phyloP scores from a whole-genome alignment of 2,329 filamentous ascomycete genomes.

The Metarhizium humberi region DNA sequence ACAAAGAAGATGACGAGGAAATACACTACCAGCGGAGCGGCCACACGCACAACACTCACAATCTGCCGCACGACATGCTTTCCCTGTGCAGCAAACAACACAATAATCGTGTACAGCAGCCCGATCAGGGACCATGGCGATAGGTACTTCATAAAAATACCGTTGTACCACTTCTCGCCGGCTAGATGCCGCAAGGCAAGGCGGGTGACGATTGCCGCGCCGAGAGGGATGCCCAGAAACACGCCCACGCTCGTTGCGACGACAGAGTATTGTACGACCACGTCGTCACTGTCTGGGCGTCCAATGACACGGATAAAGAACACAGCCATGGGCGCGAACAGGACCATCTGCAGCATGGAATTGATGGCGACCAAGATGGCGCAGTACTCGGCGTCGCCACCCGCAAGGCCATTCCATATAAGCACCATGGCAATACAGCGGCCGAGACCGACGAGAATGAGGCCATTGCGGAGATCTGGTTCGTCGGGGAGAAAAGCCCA shows the following conservation, averaged over 20 bases:
- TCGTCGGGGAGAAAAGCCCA: slow-evolving; percentile 60
- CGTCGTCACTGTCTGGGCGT: slow-evolving; percentile 18
- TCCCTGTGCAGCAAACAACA: slow-evolving; percentile 79
- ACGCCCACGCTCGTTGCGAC: slow-evolving; percentile 76
- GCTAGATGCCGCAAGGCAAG: slow-evolving; percentile 46
- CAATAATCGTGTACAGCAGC: slow-evolving; percentile 76
- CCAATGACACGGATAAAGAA: slow-evolving; percentile 65
- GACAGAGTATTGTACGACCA: slow-evolving; percentile 45
- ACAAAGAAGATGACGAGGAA: slow-evolving; percentile 66
- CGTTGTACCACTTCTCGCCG: slow-evolving; percentile 54
- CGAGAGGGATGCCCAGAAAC: slow-evolving; percentile 78
- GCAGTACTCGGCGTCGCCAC: slow-evolving; percentile 74
- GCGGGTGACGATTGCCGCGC: slow-evolving; percentile 68
- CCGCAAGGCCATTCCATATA: slow-evolving; percentile 64
- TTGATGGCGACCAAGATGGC: slow-evolving; percentile 71
- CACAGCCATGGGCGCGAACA: slow-evolving; percentile 61
- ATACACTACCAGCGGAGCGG: slow-evolving; percentile 73
- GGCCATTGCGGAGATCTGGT: slow-evolving; percentile 48
- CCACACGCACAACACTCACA: slow-evolving; percentile 71
- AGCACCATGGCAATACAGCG: slow-evolving; percentile 80
- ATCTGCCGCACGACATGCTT: slow-evolving; percentile 71
- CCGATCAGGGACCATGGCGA: slow-evolving; percentile 73
- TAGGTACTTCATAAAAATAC: slow-evolving; percentile 58
- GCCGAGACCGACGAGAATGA: slow-evolving; percentile 76
- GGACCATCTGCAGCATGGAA: slow-evolving; percentile 63